Evolutionary conservation across 345 rosid genomes (phyloP).

Genomic region (Boechera retrofracta): DNA sequence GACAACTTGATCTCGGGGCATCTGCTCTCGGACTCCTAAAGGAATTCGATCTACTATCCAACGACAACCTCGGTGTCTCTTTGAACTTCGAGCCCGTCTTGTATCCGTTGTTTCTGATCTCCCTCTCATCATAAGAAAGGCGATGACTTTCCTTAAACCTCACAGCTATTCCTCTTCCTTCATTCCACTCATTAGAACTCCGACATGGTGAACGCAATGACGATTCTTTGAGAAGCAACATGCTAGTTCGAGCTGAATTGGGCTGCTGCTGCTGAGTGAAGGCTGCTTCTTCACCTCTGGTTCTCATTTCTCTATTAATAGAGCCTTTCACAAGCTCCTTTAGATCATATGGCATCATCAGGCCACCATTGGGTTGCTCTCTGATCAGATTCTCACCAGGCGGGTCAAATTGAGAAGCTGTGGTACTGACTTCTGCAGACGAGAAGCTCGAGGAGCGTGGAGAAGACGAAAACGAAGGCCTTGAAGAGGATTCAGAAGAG

Average conservation of each 20-base stretch:
- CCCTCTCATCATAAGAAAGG: conserved; percentile 84
- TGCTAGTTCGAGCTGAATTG: conserved; percentile 50
- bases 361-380: conserved; percentile 47
- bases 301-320: conserved; percentile 65
- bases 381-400: conserved; percentile 46
- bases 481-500: conserved; percentile 70
- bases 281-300: conserved; percentile 26
- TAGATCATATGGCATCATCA: conserved; percentile 48
- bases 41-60: conserved; percentile 75
- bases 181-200: conserved; percentile 48
- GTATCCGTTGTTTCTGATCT: conserved; percentile 52
- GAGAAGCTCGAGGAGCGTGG: conserved; percentile 78
- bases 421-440: conserved; percentile 59
- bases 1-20: conserved; percentile 45
- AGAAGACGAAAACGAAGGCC: conserved; percentile 74
- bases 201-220: conserved; percentile 49
- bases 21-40: conserved; percentile 50
- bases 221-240: conserved; percentile 52
- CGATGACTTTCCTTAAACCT: conserved; percentile 63
- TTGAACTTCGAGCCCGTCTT: conserved; percentile 64
- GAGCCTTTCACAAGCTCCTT: conserved; percentile 67
- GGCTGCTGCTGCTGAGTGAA: conserved; percentile 45
- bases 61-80: conserved; percentile 83
- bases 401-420: conserved; percentile 56
- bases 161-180: conserved; percentile 39